Percentiles rank a stretch among this genome's conserved stretches.
phyloP scores from a whole-genome alignment of 2,329 filamentous ascomycete species.

The Canariomyces notabilis region DNA sequence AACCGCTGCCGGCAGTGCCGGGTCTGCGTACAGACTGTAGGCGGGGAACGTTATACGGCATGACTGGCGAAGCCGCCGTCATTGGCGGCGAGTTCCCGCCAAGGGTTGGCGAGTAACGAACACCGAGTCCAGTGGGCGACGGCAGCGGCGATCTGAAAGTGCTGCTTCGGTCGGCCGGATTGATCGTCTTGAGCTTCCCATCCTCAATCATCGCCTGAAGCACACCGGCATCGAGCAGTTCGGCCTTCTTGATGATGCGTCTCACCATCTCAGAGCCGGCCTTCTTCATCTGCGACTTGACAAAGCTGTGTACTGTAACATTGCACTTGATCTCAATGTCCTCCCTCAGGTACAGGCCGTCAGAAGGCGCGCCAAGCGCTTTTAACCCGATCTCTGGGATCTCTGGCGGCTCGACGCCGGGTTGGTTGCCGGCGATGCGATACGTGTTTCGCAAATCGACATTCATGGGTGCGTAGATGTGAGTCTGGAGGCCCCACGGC shows the following conservation, averaged over 20 bases:
- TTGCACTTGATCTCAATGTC: conserved; percentile 69
- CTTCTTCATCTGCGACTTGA: conserved; percentile 62
- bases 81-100: conserved; percentile 27
- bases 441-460: conserved; percentile 66
- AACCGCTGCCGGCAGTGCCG: conserved; percentile 26
- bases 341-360: conserved; percentile 63
- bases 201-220: conserved; percentile 52
- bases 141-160: conserved; percentile 22
- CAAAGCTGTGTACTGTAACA: conserved; percentile 58
- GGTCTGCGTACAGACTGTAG: conserved; percentile 34
- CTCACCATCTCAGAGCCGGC: conserved; percentile 64
- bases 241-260: conserved; percentile 66
- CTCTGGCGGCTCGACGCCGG: conserved; percentile 58
- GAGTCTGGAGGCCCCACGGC: conserved; percentile 66
- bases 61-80: conserved; percentile 28
- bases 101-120: conserved; percentile 23
- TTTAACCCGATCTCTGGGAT: conserved; percentile 55
- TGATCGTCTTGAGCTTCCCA: conserved; percentile 27
- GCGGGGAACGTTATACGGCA: conserved; percentile 39
- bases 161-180: conserved; percentile 47
- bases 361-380: conserved; percentile 54
- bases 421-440: conserved; percentile 63
- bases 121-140: conserved; percentile 20
- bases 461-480: conserved; percentile 63
- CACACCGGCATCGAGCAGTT: conserved; percentile 60